These are phyloP conservation scores for Daldinia eschscholtzii DNA, from an alignment of 2,329 filamentous ascomycete species.

Conservation along the genomic window DNA sequence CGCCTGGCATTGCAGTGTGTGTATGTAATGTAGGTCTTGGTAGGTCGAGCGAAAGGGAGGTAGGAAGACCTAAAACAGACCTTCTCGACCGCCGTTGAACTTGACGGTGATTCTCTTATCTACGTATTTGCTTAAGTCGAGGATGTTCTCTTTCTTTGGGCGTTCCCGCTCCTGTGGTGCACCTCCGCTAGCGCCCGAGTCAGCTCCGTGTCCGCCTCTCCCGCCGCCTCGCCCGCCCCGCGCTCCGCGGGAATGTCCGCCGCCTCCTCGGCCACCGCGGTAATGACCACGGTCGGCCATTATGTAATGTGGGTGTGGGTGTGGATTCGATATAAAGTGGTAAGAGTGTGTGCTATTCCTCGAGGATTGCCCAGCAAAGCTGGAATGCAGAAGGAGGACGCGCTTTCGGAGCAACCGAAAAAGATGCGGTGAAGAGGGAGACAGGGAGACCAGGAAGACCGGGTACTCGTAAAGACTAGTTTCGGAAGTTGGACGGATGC, in stretches of 20 bases:
- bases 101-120: conserved; percentile 96
- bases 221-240: conserved; percentile 56
- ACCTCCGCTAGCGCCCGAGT: conserved; percentile 58
- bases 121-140: conserved; percentile 96
- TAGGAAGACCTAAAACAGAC: conserved; percentile 61
- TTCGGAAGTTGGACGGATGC: conserved; percentile 40
- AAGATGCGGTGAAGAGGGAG: conserved; percentile 40
- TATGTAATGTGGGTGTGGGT: conserved; percentile 40
- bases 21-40: background rate
- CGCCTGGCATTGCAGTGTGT: background rate
- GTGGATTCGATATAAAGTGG: background rate
- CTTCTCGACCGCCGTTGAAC: conserved; percentile 94
- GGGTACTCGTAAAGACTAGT: conserved; percentile 28
- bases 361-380: conserved; percentile 10
- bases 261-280: conserved; percentile 62
- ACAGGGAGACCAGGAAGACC: conserved; percentile 5
- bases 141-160: conserved; percentile 98
- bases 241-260: conserved; percentile 56
- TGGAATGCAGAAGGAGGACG: conserved; percentile 13
- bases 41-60: conserved; percentile 14
- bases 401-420: conserved; percentile 28
- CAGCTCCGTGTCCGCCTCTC: conserved; percentile 61
- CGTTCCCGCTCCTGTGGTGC: conserved; percentile 71
- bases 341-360: background rate
- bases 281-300: conserved; percentile 67